Evolutionary conservation across 257 asterid genomes (phyloP), one percentile per base, ranked within the genome.

Genomic region (Eucommia ulmoides): DNA sequence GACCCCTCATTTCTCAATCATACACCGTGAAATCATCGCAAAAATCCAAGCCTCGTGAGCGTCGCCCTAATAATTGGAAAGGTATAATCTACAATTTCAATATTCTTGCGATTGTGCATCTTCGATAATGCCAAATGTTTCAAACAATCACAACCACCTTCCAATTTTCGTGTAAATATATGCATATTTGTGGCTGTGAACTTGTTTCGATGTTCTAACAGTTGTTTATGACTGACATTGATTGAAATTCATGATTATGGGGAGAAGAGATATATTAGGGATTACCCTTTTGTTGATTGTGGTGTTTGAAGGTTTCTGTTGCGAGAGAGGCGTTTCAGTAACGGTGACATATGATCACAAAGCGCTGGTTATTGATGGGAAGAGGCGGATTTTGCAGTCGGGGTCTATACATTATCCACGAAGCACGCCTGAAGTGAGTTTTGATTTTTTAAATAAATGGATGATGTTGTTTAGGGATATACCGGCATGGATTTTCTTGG

Each of bases 401-500:
- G 94, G 94, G 5, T 84, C 94, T 38, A 66, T 84, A 52, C 94
- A 84, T 68, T 84, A 84, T 73, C 94, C 94, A 0, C 68, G 94
- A 50, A 68, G 81, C 24, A 84, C 76, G 21, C 94, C 94, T 41
- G 93, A 78, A 48, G 94, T 83, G 68, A 77, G 87, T 60, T 14
- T 49, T 48, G 44, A 24, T 35, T 50, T 48, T n/a, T n/a, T n/a
- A n/a, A n/a, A n/a, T n/a, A n/a, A n/a, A n/a, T n/a, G n/a, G n/a
- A n/a, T n/a, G n/a, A n/a, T n/a, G n/a, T n/a, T n/a, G n/a, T n/a
- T n/a, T n/a, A n/a, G n/a, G n/a, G n/a, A n/a, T n/a, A n/a, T n/a
- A n/a, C n/a, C n/a, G n/a, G n/a, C n/a, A n/a, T n/a, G n/a, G 38
- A 29, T 29, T 29, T 29, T 29, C 38, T 29, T 29, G 38, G 12